A percentile compares a stretch with the other conserved stretches of the same genome.
phyloP scores from a whole-genome alignment of 1,284 basidiomycete genomes.

The Sanguinoderma infundibulare region DNA sequence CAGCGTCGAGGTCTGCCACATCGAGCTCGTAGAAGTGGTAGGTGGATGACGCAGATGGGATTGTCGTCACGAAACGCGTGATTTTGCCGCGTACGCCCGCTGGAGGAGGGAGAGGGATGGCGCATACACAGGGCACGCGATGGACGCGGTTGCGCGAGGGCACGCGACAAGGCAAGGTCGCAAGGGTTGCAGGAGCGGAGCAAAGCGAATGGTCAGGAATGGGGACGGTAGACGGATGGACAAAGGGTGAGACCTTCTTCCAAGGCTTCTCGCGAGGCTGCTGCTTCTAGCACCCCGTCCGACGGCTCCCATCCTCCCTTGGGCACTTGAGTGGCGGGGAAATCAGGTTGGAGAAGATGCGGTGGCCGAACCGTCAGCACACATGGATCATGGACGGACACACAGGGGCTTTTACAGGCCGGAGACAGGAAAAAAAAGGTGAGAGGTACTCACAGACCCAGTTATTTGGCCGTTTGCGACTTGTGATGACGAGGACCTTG shows the following conservation, averaged over 20 bases:
- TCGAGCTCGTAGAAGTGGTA: slow-evolving; percentile 90
- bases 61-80: slow-evolving; percentile 77
- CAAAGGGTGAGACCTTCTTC: slow-evolving; percentile 91
- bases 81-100: slow-evolving; percentile 82
- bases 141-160: slow-evolving; percentile 7
- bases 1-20: slow-evolving; percentile 69
- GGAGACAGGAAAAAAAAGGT: slow-evolving; percentile 5
- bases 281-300: slow-evolving; percentile 79
- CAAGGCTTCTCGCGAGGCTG: slow-evolving; percentile 85
- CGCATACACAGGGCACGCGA: not conserved
- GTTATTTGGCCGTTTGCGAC: slow-evolving; percentile 74
- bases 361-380: slow-evolving; percentile 8
- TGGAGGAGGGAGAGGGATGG: slow-evolving; percentile 38
- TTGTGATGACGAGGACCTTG: slow-evolving; percentile 81
- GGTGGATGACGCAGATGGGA: slow-evolving; percentile 73
- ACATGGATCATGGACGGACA: slow-evolving; percentile 9
- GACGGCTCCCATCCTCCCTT: slow-evolving; percentile 86
- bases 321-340: slow-evolving; percentile 58
- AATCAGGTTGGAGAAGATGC: not conserved
- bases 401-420: slow-evolving; percentile 16
- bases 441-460: slow-evolving; percentile 79
- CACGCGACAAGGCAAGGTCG: slow-evolving; percentile 7
- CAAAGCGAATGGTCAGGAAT: slow-evolving; percentile 48
- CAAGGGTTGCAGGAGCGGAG: slow-evolving; percentile 28
- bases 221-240: slow-evolving; percentile 71